These are phyloP conservation scores for Claviceps citrina DNA, from an alignment of 2,329 filamentous ascomycete genomes.

Conservation along the genomic window DNA sequence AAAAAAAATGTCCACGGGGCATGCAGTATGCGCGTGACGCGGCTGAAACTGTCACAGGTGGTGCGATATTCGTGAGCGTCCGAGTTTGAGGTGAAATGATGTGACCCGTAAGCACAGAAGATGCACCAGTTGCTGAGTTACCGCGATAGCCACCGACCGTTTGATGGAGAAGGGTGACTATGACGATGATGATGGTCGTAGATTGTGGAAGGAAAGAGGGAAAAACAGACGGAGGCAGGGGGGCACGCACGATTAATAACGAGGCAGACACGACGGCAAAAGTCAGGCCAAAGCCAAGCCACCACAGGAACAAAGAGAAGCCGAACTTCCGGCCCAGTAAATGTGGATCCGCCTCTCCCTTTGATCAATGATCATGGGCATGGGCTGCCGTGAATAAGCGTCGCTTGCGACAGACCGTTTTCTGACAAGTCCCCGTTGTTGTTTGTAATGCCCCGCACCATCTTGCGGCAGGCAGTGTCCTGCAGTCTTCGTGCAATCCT, in stretches of 20 bases:
- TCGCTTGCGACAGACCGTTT: too few species aligned
- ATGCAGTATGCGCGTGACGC: constrained; percentile 2
- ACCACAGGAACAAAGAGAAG: constrained; percentile 1
- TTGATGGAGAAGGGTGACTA: neutral
- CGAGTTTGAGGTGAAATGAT: neutral
- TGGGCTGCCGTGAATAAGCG: neutral
- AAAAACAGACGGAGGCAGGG: neutral
- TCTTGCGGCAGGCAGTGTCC: constrained; percentile 18
- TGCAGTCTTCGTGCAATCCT: constrained; percentile 2
- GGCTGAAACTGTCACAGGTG: neutral
- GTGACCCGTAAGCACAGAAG: neutral
- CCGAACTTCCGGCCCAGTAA: neutral
- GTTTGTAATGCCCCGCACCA: constrained; percentile 33
- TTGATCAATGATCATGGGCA: neutral
- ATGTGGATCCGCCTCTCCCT: too few species aligned
- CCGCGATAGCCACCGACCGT: neutral
- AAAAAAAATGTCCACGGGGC: constrained; percentile 1
- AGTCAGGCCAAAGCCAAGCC: neutral
- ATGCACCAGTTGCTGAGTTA: neutral
- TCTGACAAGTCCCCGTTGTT: too few species aligned
- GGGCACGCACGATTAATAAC: constrained; percentile 3
- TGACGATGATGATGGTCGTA: constrained; percentile 2
- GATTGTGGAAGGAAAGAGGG: constrained; percentile 1
- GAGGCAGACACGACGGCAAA: neutral
- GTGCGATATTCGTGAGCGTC: neutral